phyloP scores from a whole-genome alignment of 169 alveolate genomes.

The Prorocentrum cordatum region DNA sequence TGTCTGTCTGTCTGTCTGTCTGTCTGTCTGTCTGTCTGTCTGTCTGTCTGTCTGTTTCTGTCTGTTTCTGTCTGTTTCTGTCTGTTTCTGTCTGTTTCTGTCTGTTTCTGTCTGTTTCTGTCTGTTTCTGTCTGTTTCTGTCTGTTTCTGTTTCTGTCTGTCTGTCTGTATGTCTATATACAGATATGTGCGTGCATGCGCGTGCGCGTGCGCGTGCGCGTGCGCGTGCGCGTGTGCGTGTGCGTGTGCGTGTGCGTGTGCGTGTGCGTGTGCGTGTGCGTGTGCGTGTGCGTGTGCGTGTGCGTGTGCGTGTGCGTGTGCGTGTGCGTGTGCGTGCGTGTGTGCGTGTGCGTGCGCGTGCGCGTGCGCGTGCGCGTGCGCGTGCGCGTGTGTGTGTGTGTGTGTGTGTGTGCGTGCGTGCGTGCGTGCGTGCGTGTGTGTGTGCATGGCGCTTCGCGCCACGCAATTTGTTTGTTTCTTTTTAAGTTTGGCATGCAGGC shows the following conservation, averaged over 20 bases:
- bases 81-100: neutral
- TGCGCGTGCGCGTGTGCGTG: neutral
- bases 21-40: neutral
- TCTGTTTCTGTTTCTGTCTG: neutral
- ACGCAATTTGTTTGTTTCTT: no score
- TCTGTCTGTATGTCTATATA: neutral
- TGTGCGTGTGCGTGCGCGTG: neutral
- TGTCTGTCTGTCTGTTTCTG: neutral
- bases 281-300: neutral
- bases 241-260: neutral
- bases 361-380: neutral
- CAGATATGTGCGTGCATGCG: neutral
- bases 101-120: neutral
- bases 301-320: neutral
- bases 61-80: neutral
- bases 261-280: neutral
- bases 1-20: neutral
- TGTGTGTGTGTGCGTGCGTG: neutral
- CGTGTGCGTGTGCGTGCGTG: neutral
- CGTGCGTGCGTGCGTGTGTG: neutral
- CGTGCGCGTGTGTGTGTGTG: neutral
- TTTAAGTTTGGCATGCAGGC: no score
- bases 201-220: neutral
- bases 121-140: neutral
- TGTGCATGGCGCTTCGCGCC: no score